Base-by-base conservation (phyloP, 2,329 filamentous ascomycete species). In the Phialophora expanda region DNA sequence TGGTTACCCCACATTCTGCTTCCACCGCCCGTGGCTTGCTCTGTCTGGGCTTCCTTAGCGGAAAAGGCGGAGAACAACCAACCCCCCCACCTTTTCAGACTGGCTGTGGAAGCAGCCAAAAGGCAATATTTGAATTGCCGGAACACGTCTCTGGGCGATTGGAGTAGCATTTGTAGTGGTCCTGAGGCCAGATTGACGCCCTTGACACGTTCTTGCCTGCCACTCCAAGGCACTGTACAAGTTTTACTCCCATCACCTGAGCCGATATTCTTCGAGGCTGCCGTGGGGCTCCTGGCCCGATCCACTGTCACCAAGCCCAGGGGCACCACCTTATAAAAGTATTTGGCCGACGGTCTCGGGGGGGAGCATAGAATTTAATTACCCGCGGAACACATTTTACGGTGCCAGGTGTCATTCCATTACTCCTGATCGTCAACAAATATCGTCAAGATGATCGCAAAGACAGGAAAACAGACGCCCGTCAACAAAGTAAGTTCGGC, bases 401-500 rank as follows among this genome's bases (percentile, higher is more conserved):
- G 14, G 38, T 44, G 12, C 14, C 38, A 1, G 22, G 9, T 28
- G 9, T 51, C 24, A 28, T 24, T 2, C 17, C 48, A 1, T 51
- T 22, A 4, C 1, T 22, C 22, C 48, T 14, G 22, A 50, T 22
- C 22, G 20, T 14, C 20, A 22, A 51, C 22, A 14, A 22, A 14
- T 51, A 51, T 14, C 20, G 4, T 20, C 53, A 55, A 55, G n/a
- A 55, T 55, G 53, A 55, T 55, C 26, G 55, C 28, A 22, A 64
- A 34, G 32, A 65, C 62, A 50, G 66, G 59, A 14, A 68, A 66
- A 28, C 46, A 68, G 50, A 58, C 60, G 2, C 30, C 54, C 17
- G 66, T 68, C 17, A 50, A 59, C 46, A 68, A 68, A 32, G 66
- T 68, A 24, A 38, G 26, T n/a, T 34, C 11, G 54, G 11, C 30